Percentiles rank a stretch among this genome's conserved stretches.
phyloP scores from a whole-genome alignment of 2,329 filamentous ascomycete species.

The Pseudogymnoascus sp. region DNA sequence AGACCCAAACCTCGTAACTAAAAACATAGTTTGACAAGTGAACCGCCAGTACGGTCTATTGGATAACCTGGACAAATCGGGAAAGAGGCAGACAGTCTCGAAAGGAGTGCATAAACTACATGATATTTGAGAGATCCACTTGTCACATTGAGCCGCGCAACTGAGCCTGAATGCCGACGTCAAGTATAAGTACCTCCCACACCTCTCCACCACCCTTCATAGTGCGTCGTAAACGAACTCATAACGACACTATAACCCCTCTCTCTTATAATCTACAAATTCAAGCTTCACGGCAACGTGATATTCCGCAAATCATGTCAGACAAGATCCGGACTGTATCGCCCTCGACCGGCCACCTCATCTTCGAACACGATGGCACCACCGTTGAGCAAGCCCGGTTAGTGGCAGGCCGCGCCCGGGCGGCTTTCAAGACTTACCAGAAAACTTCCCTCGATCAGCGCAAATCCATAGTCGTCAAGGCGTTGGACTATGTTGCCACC shows the following conservation, averaged over 20 bases:
- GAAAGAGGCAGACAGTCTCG: neutral
- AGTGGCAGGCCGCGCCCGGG: slow-evolving; percentile 54
- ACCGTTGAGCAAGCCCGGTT: slow-evolving; percentile 61
- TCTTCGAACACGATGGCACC: slow-evolving; percentile 71
- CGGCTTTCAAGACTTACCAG: slow-evolving; percentile 40
- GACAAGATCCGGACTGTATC: slow-evolving; percentile 59
- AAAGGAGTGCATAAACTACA: neutral
- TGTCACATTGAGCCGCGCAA: neutral
- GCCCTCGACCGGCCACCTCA: slow-evolving; percentile 75
- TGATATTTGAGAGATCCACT: neutral
- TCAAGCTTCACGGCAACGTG: neutral
- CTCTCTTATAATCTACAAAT: neutral
- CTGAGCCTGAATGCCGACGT: neutral
- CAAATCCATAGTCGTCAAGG: slow-evolving; percentile 32
- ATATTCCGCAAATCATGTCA: neutral
- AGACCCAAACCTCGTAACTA: neutral
- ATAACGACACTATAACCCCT: neutral
- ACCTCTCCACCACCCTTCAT: neutral
- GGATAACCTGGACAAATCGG: neutral
- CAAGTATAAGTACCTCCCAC: neutral
- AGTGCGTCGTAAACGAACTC: neutral
- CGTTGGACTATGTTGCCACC: slow-evolving; percentile 7
- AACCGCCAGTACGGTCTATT: neutral
- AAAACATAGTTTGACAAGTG: neutral
- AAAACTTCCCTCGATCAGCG: slow-evolving; percentile 37